Base-by-base conservation (phyloP, 768 basidiomycete genomes). In the Sporobolomyces phaffii region DNA sequence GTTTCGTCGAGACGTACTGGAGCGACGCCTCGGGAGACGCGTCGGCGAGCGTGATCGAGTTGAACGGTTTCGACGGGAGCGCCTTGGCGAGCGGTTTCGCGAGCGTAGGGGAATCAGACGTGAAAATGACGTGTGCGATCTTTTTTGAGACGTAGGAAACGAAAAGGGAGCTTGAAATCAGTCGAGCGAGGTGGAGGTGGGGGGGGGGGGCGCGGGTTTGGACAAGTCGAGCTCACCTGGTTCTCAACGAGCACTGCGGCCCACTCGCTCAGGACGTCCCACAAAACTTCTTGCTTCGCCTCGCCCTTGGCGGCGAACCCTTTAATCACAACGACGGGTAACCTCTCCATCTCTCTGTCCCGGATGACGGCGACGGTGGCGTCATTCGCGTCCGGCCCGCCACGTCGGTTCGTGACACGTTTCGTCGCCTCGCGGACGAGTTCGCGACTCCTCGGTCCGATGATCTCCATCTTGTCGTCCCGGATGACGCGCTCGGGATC, bases 91-190 rank as follows among this genome's bases (percentile, higher is more conserved):
- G 79, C n/a, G 83, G 81, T 75, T 91, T 96, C 1, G 85, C 81
- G 63, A 93, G 88, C 73, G 91, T 91, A 31, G 88, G 84, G 72
- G 91, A 91, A 75, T 98, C 90, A 72, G 90, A 90, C 48, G 92
- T 80, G 38, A 98, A 85, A 52, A 99, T 81, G 50, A 96, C 91
- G 77, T 98, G 93, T 0, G 94, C 94, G 62, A 90, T 80, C 89
- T 91, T 67, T 20, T 4, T 18, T 29, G 38, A 10, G 3, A 6
- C n/a, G 29, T n/a, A 2, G 17, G 14, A 47, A 20, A n/a, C 15
- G 18, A 8, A n/a, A 22, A 6, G 13, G 20, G 38, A 20, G 45
- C 3, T 40, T 2, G 18, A 33, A 26, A 26, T 28, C 26, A 1
- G 17, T 17, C n/a, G 17, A 4, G 38, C 1, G 26, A 26, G 20